Evolutionary conservation across 2,329 filamentous ascomycete genomes (phyloP), one percentile per base, ranked within the genome.

Genomic region (Sporothrix pseudoabietina): DNA sequence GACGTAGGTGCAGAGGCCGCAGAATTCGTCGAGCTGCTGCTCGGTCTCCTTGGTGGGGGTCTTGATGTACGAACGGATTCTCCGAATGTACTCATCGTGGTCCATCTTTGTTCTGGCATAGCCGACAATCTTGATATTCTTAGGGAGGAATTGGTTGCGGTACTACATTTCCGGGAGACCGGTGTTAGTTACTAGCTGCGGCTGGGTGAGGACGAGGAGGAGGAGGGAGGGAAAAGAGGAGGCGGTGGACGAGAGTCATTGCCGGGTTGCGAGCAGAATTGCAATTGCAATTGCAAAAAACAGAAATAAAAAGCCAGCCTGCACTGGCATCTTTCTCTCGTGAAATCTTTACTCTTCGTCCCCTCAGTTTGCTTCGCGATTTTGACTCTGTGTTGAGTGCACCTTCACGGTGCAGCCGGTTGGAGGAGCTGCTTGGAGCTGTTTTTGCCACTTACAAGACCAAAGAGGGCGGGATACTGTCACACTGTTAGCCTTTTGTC

Each of bases 71-170:
- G 94, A 97, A 85, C 92, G 95, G 84, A 99, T 94, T 78, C 96
- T 90, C 85, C 91, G 93, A 81, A 98, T 88, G 86, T 93, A 98
- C 83, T 99, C 96, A 77, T 94, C 91, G 80, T 95, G 94, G 85
- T 98, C 94, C 96, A 99, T 99, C 88, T 98, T 98, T 79, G 96
- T 99, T 82, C 96, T 91, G 79, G 96, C 96, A 93, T 99, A 99
- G 86, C 96, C 96, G 80, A 99, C 90, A 82, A 99, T 98, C 84
- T 91, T 93, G 84, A 97, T 94, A 83, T 97, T 94, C 85, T 97
- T 97, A 79, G 90, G 96, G 70, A 99, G 92, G 87, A 98, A 99
- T 84, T 98, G 95, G 87, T 99, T 99, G 82, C 96, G 94, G 86
- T 95, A 97, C 94, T 97, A 73, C 32, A 65, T 39, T 59, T 54